Evolutionary conservation across 306 rosid genomes (phyloP), one percentile per base, ranked within the genome.

Genomic region (Prunus davidiana): DNA sequence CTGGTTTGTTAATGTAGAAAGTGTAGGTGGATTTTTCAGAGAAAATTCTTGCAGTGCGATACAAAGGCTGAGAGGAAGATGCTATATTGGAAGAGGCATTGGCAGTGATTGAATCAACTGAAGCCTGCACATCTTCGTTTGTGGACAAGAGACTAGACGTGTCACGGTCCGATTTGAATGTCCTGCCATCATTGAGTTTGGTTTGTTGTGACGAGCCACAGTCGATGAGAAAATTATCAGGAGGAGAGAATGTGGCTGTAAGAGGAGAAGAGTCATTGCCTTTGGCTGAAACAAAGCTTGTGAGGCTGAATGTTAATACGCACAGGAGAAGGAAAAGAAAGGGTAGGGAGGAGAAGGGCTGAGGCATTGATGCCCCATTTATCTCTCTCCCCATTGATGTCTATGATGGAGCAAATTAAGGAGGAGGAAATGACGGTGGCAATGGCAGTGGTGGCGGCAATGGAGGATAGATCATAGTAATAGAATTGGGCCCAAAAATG

Each of bases 81-180:
- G 87, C 77, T 4, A 85, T 10, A 2, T 73, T 76, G 18, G 89
- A 27, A 73, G 89, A 43, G 14, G 74, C 20, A 19, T 58, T 78
- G 18, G 76, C n/a, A 12, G 80, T 47, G 8, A 85, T 58, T 25
- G 85, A 84, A 57, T 85, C 86, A 65, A 73, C 74, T 15, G 91
- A 87, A 41, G 76, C 54, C 60, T 75, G 82, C 1, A 90, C 11
- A 49, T 91, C 95, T 73, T 91, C 90, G 6, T 76, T 54, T 6
- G 95, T 79, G 72, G 90, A 82, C 4, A 94, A 80, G 57, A 90
- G 84, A 51, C 93, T 88, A 60, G 89, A 10, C 7, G 94, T 72
- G 45, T 90, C 88, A 0, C 79, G 89, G 80, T 94, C 98, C 15
- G 97, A 91, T 79, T 89, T 90, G 78, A 91, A 94, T 64, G 64